These are phyloP conservation scores for Vicia villosa DNA, from an alignment of 306 rosid genomes.

Conservation along the genomic window DNA sequence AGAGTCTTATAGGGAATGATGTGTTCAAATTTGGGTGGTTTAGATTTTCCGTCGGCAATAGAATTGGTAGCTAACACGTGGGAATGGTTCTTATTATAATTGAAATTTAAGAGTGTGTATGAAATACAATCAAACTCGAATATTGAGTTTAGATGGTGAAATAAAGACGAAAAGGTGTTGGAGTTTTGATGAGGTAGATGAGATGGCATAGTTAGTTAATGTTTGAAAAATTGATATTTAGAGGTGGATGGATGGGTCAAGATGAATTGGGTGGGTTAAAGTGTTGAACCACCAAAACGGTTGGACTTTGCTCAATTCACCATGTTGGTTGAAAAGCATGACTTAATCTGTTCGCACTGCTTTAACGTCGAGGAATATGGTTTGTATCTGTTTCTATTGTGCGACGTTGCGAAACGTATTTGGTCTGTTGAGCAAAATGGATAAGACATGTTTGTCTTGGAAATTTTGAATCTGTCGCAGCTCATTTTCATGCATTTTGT, in stretches of 20 bases:
- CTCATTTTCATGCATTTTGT: no score
- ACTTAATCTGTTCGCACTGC: no score
- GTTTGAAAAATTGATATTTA: not conserved
- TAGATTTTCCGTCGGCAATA: conserved; percentile 29
- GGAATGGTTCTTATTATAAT: conserved; percentile 31
- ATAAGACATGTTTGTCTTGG: not conserved
- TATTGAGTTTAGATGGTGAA: conserved; percentile 20
- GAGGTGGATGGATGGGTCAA: not conserved
- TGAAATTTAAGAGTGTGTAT: conserved; percentile 3
- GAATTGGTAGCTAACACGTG: conserved; percentile 37
- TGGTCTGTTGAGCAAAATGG: no score
- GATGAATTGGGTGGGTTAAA: conserved; percentile 49
- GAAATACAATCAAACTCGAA: conserved; percentile 1
- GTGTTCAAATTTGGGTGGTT: conserved; percentile 54
- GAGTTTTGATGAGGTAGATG: conserved; percentile 42
- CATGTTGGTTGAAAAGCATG: no score
- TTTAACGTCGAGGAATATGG: no score
- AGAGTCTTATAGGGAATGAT: conserved; percentile 31
- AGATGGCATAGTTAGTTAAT: conserved; percentile 34
- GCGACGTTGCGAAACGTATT: no score
- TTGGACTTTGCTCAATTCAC: conserved; percentile 53
- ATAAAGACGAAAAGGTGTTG: conserved; percentile 9
- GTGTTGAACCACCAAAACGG: conserved; percentile 62
- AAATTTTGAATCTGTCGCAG: no score
- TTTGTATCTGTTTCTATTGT: no score